Evolutionary conservation across 108 stramenopile genomes (phyloP).

Genomic region (Fragilariopsis cylindrus): DNA sequence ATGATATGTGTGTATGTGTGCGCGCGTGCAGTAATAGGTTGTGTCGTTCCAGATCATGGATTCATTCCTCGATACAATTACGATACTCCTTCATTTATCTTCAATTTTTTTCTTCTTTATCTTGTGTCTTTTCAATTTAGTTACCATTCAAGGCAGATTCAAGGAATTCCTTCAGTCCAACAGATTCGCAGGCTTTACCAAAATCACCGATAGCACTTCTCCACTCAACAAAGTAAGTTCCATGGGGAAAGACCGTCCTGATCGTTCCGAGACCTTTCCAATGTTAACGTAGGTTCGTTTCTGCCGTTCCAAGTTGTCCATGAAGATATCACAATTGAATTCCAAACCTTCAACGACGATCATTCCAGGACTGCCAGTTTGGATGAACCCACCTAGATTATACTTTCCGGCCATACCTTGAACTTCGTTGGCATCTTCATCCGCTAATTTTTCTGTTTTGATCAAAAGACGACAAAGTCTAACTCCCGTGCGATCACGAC

Average conservation of each 20-base stretch:
- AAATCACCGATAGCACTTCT: conserved; percentile 29
- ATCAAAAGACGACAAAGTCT: conserved; percentile 38
- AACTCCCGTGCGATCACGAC: conserved; percentile 43
- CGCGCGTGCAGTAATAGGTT: too few relatives aligned
- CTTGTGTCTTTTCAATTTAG: neutral
- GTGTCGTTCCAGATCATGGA: too few relatives aligned
- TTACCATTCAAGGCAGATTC: conserved; percentile 24
- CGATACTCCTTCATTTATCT: neutral
- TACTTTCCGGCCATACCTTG: conserved; percentile 49
- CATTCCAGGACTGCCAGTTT: conserved; percentile 62
- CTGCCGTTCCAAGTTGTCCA: conserved; percentile 55
- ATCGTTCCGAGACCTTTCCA: conserved; percentile 42
- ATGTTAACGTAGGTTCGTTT: conserved; percentile 36
- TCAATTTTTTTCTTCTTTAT: neutral
- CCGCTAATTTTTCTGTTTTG: conserved; percentile 15
- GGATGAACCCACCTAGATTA: conserved; percentile 66
- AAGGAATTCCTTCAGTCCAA: conserved; percentile 38
- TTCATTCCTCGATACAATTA: too few relatives aligned
- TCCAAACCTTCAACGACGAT: conserved; percentile 66
- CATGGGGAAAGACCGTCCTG: conserved; percentile 45
- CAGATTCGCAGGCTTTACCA: conserved; percentile 37
- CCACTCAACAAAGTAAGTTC: conserved; percentile 32
- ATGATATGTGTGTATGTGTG: too few relatives aligned
- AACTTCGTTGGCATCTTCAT: conserved; percentile 26
- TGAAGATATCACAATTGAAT: conserved; percentile 47